Conservation (phyloP, 2,329 filamentous ascomycete genomes). For the Botrytis hyacinthi region DNA sequence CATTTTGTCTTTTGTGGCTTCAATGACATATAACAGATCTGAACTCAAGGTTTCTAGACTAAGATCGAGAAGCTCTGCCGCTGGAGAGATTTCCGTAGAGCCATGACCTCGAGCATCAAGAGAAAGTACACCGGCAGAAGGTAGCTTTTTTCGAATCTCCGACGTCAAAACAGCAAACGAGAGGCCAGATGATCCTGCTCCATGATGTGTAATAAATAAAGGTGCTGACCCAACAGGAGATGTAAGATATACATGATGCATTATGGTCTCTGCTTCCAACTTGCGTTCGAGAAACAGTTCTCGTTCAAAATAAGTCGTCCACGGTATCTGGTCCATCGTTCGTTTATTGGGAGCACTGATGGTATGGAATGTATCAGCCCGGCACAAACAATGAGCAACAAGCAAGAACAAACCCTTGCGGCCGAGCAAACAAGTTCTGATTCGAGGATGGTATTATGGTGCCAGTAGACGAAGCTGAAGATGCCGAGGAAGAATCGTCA, state of each 20-base stretch:
- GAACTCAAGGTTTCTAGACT: slow-evolving; percentile 68
- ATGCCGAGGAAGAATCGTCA: slow-evolving; percentile 69
- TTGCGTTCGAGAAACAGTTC: slow-evolving; percentile 70
- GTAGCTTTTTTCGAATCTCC: slow-evolving; percentile 74
- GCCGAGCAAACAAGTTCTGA: slow-evolving; percentile 70
- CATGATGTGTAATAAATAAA: slow-evolving; percentile 91
- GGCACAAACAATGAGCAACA: slow-evolving; percentile 4
- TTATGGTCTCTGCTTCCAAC: slow-evolving; percentile 48
- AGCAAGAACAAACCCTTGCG: slow-evolving; percentile 56
- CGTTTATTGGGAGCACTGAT: slow-evolving; percentile 36
- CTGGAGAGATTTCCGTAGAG: slow-evolving; percentile 52
- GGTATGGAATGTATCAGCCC: slow-evolving; percentile 23
- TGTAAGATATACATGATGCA: slow-evolving; percentile 83
- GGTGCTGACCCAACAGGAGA: slow-evolving; percentile 72
- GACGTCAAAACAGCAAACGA: slow-evolving; percentile 82
- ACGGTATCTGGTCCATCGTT: slow-evolving; percentile 48
- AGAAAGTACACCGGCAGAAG: slow-evolving; percentile 78
- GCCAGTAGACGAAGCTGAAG: slow-evolving; percentile 79
- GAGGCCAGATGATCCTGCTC: slow-evolving; percentile 87
- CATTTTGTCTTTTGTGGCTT: slow-evolving; percentile 65
- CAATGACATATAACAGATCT: slow-evolving; percentile 70
- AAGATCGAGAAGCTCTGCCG: slow-evolving; percentile 57
- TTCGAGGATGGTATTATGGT: slow-evolving; percentile 81
- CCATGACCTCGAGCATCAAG: slow-evolving; percentile 88
- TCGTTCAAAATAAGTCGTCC: slow-evolving; percentile 88